Percentiles rank a stretch among this genome's conserved stretches.
These are phyloP conservation scores for Salvia rosmarinus DNA, from an alignment of 257 asterid species.

Conservation along the genomic window DNA sequence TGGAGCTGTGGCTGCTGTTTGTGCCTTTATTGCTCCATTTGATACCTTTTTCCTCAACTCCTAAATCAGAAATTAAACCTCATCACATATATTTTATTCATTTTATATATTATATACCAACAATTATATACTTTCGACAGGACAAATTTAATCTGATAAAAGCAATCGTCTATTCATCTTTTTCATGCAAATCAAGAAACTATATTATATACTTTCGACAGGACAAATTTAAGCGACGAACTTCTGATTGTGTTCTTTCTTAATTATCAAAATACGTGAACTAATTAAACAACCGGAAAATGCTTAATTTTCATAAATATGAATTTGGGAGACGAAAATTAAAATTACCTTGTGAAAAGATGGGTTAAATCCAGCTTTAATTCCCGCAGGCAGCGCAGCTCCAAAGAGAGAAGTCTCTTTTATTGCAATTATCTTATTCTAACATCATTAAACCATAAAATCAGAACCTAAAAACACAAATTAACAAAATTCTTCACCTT, in stretches of 20 bases:
- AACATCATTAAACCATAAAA: constrained; percentile 11
- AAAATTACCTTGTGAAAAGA: constrained; percentile 49
- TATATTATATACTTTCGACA: too few relatives aligned
- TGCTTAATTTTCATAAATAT: neutral
- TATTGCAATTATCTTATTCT: constrained; percentile 52
- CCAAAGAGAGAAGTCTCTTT: constrained; percentile 69
- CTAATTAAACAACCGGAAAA: neutral
- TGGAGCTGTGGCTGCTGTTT: constrained; percentile 63
- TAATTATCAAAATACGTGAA: neutral
- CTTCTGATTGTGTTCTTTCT: neutral
- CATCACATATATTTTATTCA: too few relatives aligned
- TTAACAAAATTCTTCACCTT: neutral
- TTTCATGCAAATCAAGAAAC: too few relatives aligned
- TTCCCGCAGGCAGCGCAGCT: constrained; percentile 48
- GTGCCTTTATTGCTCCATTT: constrained; percentile 54
- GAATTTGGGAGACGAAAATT: neutral
- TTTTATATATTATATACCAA: too few relatives aligned
- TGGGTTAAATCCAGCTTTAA: constrained; percentile 48
- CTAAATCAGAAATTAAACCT: too few relatives aligned
- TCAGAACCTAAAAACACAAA: neutral
- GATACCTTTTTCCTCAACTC: constrained; percentile 40
- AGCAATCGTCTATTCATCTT: too few relatives aligned
- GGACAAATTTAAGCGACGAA: too few relatives aligned
- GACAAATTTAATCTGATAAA: too few relatives aligned
- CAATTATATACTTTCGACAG: too few relatives aligned